These are phyloP conservation scores for Stylosanthes scabra DNA, from an alignment of 331 rosid species.

Conservation along the genomic window DNA sequence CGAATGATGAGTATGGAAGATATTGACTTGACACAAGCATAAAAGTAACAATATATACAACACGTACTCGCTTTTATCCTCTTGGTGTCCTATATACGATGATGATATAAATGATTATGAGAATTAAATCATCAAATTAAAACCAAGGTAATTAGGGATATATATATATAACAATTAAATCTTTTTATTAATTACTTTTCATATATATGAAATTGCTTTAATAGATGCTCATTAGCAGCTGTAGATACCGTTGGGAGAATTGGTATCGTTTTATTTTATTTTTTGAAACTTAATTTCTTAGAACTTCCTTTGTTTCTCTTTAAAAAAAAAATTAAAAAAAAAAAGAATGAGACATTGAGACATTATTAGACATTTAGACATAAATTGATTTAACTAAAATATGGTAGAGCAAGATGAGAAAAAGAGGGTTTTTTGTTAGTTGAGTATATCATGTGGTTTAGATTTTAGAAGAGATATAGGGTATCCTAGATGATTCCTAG, in stretches of 20 bases:
- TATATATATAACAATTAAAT: too few species aligned
- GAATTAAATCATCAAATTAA: background rate
- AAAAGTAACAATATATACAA: background rate
- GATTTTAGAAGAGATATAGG: background rate
- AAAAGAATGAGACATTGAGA: background rate
- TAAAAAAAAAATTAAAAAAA: too few species aligned
- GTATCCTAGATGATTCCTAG: background rate
- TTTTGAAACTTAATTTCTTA: background rate
- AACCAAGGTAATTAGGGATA: too few species aligned
- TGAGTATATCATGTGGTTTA: constrained; percentile 42
- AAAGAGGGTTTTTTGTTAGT: constrained; percentile 44
- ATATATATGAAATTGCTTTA: background rate
- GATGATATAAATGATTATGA: background rate
- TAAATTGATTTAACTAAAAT: background rate
- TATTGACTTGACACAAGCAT: background rate
- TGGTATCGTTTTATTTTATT: background rate
- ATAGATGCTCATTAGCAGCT: background rate
- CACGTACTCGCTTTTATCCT: background rate
- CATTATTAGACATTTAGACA: background rate
- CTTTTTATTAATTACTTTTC: too few species aligned
- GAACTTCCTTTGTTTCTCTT: background rate
- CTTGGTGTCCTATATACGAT: background rate
- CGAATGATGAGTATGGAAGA: background rate
- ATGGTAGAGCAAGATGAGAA: background rate
- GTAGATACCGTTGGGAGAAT: background rate